Conservation (phyloP, 306 rosid genomes). For the Fragaria ananassa region DNA sequence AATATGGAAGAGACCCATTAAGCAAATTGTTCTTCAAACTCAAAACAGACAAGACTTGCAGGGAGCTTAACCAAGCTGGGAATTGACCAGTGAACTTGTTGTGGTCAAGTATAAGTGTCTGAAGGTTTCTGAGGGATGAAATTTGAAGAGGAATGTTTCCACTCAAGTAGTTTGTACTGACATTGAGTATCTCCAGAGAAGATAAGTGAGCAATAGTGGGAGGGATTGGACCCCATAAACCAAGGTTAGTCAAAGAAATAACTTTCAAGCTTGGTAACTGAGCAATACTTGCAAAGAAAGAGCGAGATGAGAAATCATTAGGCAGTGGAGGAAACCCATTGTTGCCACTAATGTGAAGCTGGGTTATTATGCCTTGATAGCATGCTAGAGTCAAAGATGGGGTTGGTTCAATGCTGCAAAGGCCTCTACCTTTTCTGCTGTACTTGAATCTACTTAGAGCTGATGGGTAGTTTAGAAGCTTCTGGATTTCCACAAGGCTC, state of each 20-base stretch:
- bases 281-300: constrained; percentile 53
- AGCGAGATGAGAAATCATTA: constrained; percentile 39
- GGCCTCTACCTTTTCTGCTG: constrained; percentile 26
- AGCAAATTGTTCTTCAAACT: constrained; percentile 61
- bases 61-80: constrained; percentile 54
- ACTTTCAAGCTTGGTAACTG: constrained; percentile 60
- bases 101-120: constrained; percentile 68
- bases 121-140: constrained; percentile 58
- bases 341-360: constrained; percentile 67
- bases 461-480: constrained; percentile 64
- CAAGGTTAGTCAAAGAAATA: constrained; percentile 67
- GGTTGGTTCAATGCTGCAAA: constrained; percentile 72
- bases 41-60: constrained; percentile 63
- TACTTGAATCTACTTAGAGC: constrained; percentile 33
- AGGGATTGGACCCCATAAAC: constrained; percentile 73
- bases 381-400: constrained; percentile 57
- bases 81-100: constrained; percentile 57
- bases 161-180: constrained; percentile 60
- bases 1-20: constrained; percentile 60
- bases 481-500: constrained; percentile 51
- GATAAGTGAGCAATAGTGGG: constrained; percentile 36
- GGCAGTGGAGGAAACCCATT: constrained; percentile 37
- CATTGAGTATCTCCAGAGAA: constrained; percentile 78
- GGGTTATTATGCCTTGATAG: constrained; percentile 69
- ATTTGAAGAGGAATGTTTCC: constrained; percentile 57